Evolutionary conservation across 352 stramenopile species (phyloP), one percentile per base, ranked within the genome.

Genomic region (Ophiocytium majus): DNA sequence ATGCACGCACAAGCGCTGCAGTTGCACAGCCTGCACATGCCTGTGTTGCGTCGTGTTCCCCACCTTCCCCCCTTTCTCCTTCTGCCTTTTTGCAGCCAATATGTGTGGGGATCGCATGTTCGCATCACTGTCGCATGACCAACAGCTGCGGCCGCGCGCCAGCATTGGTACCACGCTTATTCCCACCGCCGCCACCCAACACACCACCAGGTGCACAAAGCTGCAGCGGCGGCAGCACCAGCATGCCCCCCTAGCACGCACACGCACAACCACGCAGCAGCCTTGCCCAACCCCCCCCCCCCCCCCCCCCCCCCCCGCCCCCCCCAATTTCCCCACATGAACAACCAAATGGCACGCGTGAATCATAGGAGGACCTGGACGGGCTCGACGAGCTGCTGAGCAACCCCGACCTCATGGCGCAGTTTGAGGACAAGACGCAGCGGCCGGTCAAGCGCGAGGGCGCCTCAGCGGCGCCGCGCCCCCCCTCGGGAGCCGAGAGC

Each of bases 301-400:
- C 5, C 5, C 43, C 43, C 43, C 43, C 5, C 14, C 43, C 5
- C 43, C 14, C 43, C 14, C 5, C 5, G 5, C 43, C 5, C 43
- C 5, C 43, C 14, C 43, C 14, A 14, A 57, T 57, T 57, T 57
- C 5, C 14, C 5, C 5, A 14, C 43, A 57, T 57, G 43, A 14
- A 14, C 5, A 57, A 57, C 43, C 14, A 14, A 57, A 57, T n/a
- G n/a, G n/a, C n/a, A n/a, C n/a, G n/a, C n/a, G n/a, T 71, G 28
- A 78, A 5, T 14, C 35, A 17, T 14, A 88, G 84, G 84, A 85
- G 19, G 80, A 88, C 71, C 50, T 88, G 37, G 50, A 74, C 36
- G 84, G 81, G 33, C 84, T 88, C 31, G 79, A 88, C 49, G 84
- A 85, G 49, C 76, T 88, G 84, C 79, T 88, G 49, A 85, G 32